Percentiles rank a stretch among this genome's conserved stretches.
Evolutionary conservation across 257 asterid genomes (phyloP).

Genomic region (Phtheirospermum japonicum): DNA sequence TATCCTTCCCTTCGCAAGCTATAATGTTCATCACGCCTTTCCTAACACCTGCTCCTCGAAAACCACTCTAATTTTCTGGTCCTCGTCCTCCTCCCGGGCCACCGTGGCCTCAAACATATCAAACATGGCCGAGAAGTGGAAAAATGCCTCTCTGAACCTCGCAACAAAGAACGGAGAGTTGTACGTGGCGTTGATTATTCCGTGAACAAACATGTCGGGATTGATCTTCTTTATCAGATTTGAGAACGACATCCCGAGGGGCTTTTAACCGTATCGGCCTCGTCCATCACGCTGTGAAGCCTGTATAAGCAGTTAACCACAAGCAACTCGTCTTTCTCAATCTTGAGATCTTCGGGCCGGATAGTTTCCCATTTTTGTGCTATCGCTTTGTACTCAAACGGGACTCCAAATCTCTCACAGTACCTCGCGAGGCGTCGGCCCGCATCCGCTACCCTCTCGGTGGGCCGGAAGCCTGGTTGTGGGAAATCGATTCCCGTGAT

Average conservation of each 20-base stretch:
- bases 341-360: slow-evolving; percentile 36
- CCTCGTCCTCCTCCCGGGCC: slow-evolving; percentile 17
- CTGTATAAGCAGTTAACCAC: too few species aligned
- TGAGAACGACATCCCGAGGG: slow-evolving; percentile 40
- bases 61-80: slow-evolving; percentile 34
- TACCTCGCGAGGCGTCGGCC: slow-evolving; percentile 43
- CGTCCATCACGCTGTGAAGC: slow-evolving; percentile 40
- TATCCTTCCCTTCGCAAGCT: slow-evolving; percentile 54
- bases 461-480: slow-evolving; percentile 48
- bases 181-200: slow-evolving; percentile 41
- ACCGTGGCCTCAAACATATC: slow-evolving; percentile 48
- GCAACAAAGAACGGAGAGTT: slow-evolving; percentile 47
- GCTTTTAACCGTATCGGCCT: slow-evolving; percentile 32
- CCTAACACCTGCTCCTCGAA: slow-evolving; percentile 38
- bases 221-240: slow-evolving; percentile 42
- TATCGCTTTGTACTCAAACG: slow-evolving; percentile 46
- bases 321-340: neutral
- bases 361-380: slow-evolving; percentile 51
- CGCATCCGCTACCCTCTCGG: slow-evolving; percentile 45
- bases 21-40: slow-evolving; percentile 33
- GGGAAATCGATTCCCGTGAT: slow-evolving; percentile 60
- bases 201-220: slow-evolving; percentile 42
- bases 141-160: slow-evolving; percentile 48
- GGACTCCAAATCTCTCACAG: slow-evolving; percentile 45
- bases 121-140: slow-evolving; percentile 42